Conservation (phyloP, 1,284 basidiomycete species). For the Rugosomyces carneus region DNA sequence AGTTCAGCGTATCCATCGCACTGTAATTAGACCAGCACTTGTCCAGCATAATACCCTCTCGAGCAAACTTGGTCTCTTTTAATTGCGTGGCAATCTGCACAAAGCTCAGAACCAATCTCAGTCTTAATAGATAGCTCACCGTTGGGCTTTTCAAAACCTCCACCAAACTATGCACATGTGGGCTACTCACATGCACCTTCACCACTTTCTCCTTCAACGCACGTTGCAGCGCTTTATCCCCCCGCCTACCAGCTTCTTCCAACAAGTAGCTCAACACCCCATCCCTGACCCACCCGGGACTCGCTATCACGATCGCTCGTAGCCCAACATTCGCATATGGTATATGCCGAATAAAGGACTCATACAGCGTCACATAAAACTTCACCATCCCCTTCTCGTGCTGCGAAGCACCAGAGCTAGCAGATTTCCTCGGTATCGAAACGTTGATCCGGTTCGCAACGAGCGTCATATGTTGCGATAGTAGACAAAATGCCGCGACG, state of each 20-base stretch:
- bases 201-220: conserved; percentile 79
- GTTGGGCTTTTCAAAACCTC: conserved; percentile 94
- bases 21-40: conserved; percentile 52
- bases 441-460: conserved; percentile 90
- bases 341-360: conserved; percentile 86
- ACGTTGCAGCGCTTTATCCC: conserved; percentile 79
- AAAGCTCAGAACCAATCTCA: not conserved
- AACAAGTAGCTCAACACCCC: conserved; percentile 84
- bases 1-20: not conserved
- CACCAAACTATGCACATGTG: conserved; percentile 93
- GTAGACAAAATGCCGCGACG: conserved; percentile 86
- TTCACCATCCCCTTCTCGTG: conserved; percentile 84
- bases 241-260: conserved; percentile 72
- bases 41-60: conserved; percentile 88
- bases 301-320: conserved; percentile 91
- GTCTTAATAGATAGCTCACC: conserved; percentile 35
- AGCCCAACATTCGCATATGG: conserved; percentile 71
- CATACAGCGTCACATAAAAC: conserved; percentile 84
- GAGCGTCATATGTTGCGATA: conserved; percentile 96
- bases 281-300: conserved; percentile 94
- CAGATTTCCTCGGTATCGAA: conserved; percentile 87
- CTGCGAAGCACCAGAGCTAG: conserved; percentile 69
- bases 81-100: conserved; percentile 54
- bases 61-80: conserved; percentile 97
- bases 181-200: conserved; percentile 87